Evolutionary conservation across 108 stramenopile species (phyloP).

Genomic region (Licmophora abbreviata): DNA sequence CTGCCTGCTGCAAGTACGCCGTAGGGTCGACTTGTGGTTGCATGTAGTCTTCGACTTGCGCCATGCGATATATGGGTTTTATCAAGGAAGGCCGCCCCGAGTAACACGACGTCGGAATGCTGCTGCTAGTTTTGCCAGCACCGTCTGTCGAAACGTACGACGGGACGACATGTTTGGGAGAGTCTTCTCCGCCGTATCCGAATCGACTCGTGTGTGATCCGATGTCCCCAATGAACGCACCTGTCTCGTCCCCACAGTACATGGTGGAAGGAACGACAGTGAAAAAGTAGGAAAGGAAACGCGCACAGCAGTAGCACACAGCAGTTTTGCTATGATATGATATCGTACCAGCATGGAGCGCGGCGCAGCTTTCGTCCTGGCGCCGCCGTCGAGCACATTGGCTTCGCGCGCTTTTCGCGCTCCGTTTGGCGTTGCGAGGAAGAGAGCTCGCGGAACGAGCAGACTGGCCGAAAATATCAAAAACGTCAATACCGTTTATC

Average conservation of each 20-base stretch:
- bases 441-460: no score
- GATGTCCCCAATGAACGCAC: constrained; percentile 80
- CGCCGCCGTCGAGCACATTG: no score
- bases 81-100: not conserved
- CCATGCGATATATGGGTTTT: constrained; percentile 3
- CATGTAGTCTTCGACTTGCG: not conserved
- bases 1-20: constrained; percentile 39
- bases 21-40: constrained; percentile 28
- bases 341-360: no score
- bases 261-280: constrained; percentile 16
- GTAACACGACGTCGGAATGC: constrained; percentile 9
- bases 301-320: no score
- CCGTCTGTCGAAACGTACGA: constrained; percentile 17
- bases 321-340: no score
- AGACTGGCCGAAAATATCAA: no score
- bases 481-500: no score
- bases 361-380: no score
- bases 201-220: constrained; percentile 72
- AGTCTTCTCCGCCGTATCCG: constrained; percentile 85
- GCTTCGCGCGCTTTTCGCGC: no score
- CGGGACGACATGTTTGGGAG: constrained; percentile 61
- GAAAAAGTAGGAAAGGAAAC: no score
- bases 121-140: not conserved
- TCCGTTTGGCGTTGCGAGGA: no score
- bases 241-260: constrained; percentile 92